Evolutionary conservation across 352 stramenopile species (phyloP), one percentile per base, ranked within the genome.

Genomic region (Globisporangium emineosum): DNA sequence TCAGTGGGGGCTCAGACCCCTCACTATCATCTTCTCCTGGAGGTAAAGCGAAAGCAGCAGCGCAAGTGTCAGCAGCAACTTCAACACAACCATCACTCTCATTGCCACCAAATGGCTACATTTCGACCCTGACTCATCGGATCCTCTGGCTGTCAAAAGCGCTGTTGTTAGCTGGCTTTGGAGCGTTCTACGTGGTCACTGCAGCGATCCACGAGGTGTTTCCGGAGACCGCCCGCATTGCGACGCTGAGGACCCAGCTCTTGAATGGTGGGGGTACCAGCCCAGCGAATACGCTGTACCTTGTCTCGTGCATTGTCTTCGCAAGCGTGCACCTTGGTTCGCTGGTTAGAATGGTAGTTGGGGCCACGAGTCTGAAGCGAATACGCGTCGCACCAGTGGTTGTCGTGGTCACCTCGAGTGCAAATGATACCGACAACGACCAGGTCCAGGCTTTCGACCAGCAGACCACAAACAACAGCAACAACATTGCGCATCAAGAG

Each of bases 261-360:
- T 19, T 64, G 13, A 17, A 37, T 17, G 37, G 12, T 43, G 10
- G 17, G 0, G 29, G 32, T 12, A 7, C 25, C 4, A 23, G 2
- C 7, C 1, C 23, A 42, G 27, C 35, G 51, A 42, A 29, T 27
- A 17, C 2, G 4, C 49, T 60, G 3, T 23, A 53, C 51, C 9
- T 57, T 17, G 49, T 21, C 17, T 52, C 60, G 23, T 65, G 49
- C 17, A 33, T 35, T 15, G 19, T 53, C 17, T 55, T 55, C 35
- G 51, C 40, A 5, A 45, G 35, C 9, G 9, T 47, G 9, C 40
- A 66, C 60, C n/a, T 60, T 30, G 51, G 37, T 0, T 55, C 43
- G 2, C 10, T 60, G 5, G 1, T 60, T 0, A 4, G 23, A 2
- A 60, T 52, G 51, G 2, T 55, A 3, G 0, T 23, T 7, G n/a